phyloP scores from a whole-genome alignment of 225 moss, liverwort and hornwort genomes.

The Ulota crispa region DNA sequence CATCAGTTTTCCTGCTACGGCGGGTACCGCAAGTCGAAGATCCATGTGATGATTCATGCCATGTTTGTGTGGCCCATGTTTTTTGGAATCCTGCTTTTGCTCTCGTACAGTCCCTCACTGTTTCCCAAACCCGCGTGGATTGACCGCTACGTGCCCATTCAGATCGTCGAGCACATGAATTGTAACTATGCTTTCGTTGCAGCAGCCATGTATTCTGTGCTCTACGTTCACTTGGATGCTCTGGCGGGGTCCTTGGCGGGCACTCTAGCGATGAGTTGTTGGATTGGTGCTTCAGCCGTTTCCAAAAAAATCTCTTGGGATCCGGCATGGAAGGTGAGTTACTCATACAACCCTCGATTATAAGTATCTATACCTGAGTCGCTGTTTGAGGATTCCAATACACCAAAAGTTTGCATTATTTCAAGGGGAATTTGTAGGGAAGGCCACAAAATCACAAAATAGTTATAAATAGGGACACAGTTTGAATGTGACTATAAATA shows the following conservation, averaged over 20 bases:
- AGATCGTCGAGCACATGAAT: conserved; percentile 30
- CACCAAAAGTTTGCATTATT: background rate
- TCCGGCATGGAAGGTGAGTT: conserved; percentile 43
- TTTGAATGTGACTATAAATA: no score
- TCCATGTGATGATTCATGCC: conserved; percentile 52
- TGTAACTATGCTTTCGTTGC: conserved; percentile 47
- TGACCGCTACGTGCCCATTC: conserved; percentile 8
- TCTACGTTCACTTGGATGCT: conserved; percentile 37
- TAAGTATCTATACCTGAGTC: background rate
- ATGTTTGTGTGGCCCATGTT: conserved; percentile 56
- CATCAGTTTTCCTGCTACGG: conserved; percentile 55
- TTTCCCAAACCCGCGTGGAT: conserved; percentile 32
- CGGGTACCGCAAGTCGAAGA: conserved; percentile 45
- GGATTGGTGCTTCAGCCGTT: conserved; percentile 35
- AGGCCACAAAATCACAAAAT: no score
- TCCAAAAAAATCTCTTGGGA: conserved; percentile 36
- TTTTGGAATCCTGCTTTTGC: conserved; percentile 40
- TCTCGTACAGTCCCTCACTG: conserved; percentile 35
- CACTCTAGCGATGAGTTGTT: conserved; percentile 35
- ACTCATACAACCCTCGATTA: background rate
- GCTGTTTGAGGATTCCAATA: background rate
- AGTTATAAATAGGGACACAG: no score
- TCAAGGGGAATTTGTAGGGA: no score
- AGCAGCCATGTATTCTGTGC: conserved; percentile 29
- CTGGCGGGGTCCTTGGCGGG: conserved; percentile 44